These are phyloP conservation scores for Herpetomonas tarakana DNA, from an alignment of 208 protist genomes.

Conservation along the genomic window DNA sequence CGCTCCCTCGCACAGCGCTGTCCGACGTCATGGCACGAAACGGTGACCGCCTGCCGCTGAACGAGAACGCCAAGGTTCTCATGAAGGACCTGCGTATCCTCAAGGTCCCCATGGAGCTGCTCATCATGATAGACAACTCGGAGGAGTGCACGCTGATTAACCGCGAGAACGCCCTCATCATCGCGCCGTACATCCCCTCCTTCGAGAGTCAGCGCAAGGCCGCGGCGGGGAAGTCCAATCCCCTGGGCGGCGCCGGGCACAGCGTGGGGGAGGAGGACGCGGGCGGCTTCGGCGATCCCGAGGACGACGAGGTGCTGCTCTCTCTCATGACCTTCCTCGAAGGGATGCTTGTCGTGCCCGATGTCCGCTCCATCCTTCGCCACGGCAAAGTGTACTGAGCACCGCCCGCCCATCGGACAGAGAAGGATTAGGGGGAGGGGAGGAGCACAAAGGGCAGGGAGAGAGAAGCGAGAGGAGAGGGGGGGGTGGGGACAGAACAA, in stretches of 20 bases:
- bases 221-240: background rate
- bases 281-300: slow-evolving; percentile 14
- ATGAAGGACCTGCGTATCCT: slow-evolving; percentile 83
- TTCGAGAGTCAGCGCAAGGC: slow-evolving; percentile 12
- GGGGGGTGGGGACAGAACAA: too few species aligned
- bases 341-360: slow-evolving; percentile 70
- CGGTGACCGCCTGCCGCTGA: slow-evolving; percentile 17
- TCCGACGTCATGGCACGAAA: background rate
- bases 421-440: too few species aligned
- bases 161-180: slow-evolving; percentile 75
- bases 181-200: slow-evolving; percentile 75
- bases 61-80: slow-evolving; percentile 56
- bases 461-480: too few species aligned
- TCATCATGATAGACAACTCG: slow-evolving; percentile 87
- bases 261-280: slow-evolving; percentile 3
- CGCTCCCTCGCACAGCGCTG: background rate
- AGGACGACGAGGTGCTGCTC: slow-evolving; percentile 73
- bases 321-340: slow-evolving; percentile 73
- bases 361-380: slow-evolving; percentile 77
- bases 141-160: slow-evolving; percentile 78
- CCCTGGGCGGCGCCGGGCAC: background rate
- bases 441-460: too few species aligned
- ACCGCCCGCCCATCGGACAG: too few species aligned
- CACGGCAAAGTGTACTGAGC: slow-evolving; percentile 55
- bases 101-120: slow-evolving; percentile 77